Conservation (phyloP, 805 yeast genomes). For the Candida insectorum region DNA sequence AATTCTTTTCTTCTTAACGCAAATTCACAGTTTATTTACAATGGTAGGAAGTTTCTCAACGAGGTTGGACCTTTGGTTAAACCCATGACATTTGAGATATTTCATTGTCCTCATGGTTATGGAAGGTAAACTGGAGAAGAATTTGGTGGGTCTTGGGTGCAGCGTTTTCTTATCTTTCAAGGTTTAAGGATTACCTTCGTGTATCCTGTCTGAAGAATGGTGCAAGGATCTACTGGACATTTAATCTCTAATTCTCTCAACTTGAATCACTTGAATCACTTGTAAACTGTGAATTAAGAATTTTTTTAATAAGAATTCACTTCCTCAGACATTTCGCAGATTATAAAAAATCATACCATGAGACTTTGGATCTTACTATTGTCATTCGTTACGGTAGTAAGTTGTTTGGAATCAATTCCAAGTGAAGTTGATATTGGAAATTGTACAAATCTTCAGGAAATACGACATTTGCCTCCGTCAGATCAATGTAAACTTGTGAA, state of each 20-base stretch:
- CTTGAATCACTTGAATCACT: no score
- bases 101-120: constrained; percentile 13
- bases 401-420: no score
- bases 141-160: constrained; percentile 69
- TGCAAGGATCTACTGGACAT: constrained; percentile 63
- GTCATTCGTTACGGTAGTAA: no score
- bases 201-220: constrained; percentile 68
- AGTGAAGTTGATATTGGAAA: no score
- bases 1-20: constrained; percentile 8
- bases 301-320: no score
- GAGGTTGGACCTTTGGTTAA: constrained; percentile 66
- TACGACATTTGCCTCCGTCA: no score
- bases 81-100: constrained; percentile 66
- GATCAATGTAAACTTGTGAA: constrained; percentile 38
- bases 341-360: no score
- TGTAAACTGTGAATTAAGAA: no score
- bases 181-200: constrained; percentile 72
- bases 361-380: no score
- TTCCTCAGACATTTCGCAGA: no score
- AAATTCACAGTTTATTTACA: constrained; percentile 60
- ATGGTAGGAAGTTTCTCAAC: constrained; percentile 53
- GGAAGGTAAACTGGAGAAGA: constrained; percentile 57
- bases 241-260: no score
- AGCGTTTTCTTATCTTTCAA: constrained; percentile 51
- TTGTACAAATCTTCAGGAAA: no score